Percentiles rank a stretch among this genome's conserved stretches.
Conservation (phyloP, 2,329 filamentous ascomycete species). For the Fusarium staphyleae region DNA sequence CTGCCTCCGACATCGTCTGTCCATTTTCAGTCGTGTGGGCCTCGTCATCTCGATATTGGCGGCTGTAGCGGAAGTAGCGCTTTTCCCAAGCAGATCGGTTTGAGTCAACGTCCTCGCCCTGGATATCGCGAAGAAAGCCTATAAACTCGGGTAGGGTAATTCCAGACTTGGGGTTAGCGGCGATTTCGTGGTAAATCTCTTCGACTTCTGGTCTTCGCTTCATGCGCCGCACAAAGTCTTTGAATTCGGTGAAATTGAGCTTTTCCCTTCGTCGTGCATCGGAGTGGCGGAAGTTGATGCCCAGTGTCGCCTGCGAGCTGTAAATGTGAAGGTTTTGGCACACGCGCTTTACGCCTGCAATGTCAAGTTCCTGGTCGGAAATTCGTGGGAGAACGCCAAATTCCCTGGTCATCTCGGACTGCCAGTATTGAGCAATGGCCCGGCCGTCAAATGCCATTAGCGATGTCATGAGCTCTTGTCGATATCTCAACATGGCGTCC, state of each 20-base stretch:
- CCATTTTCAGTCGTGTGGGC: conserved; percentile 52
- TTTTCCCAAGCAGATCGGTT: conserved; percentile 72
- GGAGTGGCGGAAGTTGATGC: conserved; percentile 75
- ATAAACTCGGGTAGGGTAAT: conserved; percentile 79
- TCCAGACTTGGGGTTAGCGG: conserved; percentile 65
- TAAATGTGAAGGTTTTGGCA: conserved; percentile 94
- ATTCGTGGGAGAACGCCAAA: conserved; percentile 59
- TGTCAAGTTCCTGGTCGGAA: conserved; percentile 74
- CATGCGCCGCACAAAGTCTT: conserved; percentile 81
- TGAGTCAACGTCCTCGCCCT: conserved; percentile 76
- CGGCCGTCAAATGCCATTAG: conserved; percentile 85
- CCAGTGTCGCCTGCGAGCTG: conserved; percentile 77
- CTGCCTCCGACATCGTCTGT: conserved; percentile 75
- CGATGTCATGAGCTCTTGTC: conserved; percentile 89
- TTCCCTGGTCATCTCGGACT: conserved; percentile 78
- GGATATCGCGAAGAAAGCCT: conserved; percentile 73
- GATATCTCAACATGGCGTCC: conserved; percentile 82
- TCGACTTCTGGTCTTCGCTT: conserved; percentile 85
- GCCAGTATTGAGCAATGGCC: conserved; percentile 85
- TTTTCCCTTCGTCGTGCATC: conserved; percentile 69
- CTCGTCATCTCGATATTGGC: conserved; percentile 61
- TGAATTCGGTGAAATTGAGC: conserved; percentile 82
- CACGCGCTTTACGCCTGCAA: conserved; percentile 79
- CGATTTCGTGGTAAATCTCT: conserved; percentile 71
- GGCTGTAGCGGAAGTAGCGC: conserved; percentile 74